Evolutionary conservation across 345 rosid genomes (phyloP).

Genomic region (Syzygium grande): DNA sequence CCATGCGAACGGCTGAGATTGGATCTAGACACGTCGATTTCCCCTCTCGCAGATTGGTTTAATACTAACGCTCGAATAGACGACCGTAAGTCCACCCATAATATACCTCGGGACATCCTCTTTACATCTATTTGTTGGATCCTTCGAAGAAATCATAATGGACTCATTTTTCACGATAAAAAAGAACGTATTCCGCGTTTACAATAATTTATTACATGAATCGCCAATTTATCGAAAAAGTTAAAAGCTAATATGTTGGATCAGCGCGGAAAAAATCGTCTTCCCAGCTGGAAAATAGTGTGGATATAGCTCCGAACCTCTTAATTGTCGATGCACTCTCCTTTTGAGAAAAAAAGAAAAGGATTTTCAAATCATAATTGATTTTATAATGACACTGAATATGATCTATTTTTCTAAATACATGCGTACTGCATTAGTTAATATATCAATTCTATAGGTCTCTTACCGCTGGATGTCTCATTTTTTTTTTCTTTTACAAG

Average conservation of each 20-base stretch:
- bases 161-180: neutral
- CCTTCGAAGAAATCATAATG: neutral
- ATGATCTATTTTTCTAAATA: no score
- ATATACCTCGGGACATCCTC: neutral
- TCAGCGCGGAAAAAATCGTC: neutral
- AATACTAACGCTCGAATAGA: neutral
- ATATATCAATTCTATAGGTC: no score
- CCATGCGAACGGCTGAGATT: neutral
- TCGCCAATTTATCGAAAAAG: neutral
- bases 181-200: neutral
- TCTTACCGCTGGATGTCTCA: no score
- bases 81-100: neutral
- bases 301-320: no score
- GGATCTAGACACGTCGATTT: neutral
- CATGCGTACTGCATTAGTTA: no score
- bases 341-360: no score
- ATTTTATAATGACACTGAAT: no score
- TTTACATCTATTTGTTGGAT: neutral
- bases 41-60: neutral
- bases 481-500: no score
- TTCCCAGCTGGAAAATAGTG: no score
- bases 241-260: neutral
- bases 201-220: neutral
- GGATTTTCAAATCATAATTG: no score
- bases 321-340: no score